Base-by-base conservation (phyloP, 371 early-diverging fungal genomes). In the Lichtheimia ramosa region DNA sequence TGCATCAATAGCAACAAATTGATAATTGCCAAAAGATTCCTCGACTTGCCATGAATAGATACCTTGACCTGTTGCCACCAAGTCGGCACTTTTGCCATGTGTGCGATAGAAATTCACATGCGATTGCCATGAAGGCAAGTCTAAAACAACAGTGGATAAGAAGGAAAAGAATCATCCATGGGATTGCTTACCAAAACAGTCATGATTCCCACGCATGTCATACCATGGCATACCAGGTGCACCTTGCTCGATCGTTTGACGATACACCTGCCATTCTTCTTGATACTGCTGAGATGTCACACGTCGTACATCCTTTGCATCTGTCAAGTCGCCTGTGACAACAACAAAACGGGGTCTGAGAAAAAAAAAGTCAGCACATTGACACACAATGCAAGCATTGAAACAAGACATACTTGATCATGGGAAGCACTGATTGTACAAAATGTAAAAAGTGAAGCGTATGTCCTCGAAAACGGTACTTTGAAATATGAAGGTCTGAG, bases 171-270 rank as follows among this genome's bases (percentile, higher is more conserved):
- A 34, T 34, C 5, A 34, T 8, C 10, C 2, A 10, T 34, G 62
- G 73, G 79, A 87, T 25, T 25, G 80, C 5, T 92, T 83, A 64
- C 93, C 83, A 70, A 93, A 95, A 68, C 90, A 90, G 61, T 93
- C 93, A 66, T 93, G 92, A 62, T 92, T 90, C 5, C 92, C 96
- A 18, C 96, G 83, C 66, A 90, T 83, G 71, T 96, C 96, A 69
- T 86, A 90, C 86, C 90, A 95, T 62, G 66, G 69, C 25, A 69
- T 63, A 15, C 54, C 56, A 13, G 74, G 69, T 6, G 72, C 75
- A 3, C 75, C 65, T 59, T 83, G 77, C 52, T 88, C 76, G 15
- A 94, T 75, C 0, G 88, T 77, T 5, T 62, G 61, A 18, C 82
- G 71, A 65, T 95, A 95, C 0, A 90, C 83, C 43, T 63, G 25